Percentiles rank a stretch among this genome's conserved stretches.
Evolutionary conservation across 352 stramenopile species (phyloP).

Genomic region (Globisporangium barbulae): DNA sequence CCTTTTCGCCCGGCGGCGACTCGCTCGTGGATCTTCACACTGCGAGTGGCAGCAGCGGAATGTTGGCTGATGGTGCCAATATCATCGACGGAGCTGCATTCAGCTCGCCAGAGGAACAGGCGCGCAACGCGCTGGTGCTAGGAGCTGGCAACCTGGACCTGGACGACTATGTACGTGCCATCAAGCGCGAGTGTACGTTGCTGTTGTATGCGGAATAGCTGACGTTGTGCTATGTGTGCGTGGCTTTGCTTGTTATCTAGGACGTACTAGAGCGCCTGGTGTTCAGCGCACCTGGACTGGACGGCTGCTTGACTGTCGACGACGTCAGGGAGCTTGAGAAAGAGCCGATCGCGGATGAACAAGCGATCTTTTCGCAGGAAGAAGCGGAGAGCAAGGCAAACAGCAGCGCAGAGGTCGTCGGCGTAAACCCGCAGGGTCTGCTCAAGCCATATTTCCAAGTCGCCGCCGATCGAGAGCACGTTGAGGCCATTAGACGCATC

Average conservation of each 20-base stretch:
- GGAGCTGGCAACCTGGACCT: constrained; percentile 11
- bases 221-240: background rate
- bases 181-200: background rate
- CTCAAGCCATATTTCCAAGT: constrained; percentile 70
- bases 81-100: constrained; percentile 15
- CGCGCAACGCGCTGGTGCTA: constrained; percentile 39
- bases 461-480: constrained; percentile 42
- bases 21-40: constrained; percentile 38
- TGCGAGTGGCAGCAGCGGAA: background rate
- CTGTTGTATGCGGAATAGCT: background rate
- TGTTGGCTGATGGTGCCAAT: background rate
- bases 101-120: constrained; percentile 28
- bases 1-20: constrained; percentile 61
- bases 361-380: too few relatives aligned
- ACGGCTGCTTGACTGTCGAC: constrained; percentile 44
- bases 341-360: background rate
- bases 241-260: constrained; percentile 4
- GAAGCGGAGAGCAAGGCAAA: constrained; percentile 6
- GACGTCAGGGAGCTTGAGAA: constrained; percentile 28
- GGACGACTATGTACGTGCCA: constrained; percentile 23
- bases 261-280: constrained; percentile 39
- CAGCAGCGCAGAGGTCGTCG: constrained; percentile 32
- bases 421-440: constrained; percentile 48
- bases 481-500: constrained; percentile 48
- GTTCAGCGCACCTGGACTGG: constrained; percentile 47